Conservation (phyloP, 2,329 filamentous ascomycete species). For the Sclerotinia trifoliorum region DNA sequence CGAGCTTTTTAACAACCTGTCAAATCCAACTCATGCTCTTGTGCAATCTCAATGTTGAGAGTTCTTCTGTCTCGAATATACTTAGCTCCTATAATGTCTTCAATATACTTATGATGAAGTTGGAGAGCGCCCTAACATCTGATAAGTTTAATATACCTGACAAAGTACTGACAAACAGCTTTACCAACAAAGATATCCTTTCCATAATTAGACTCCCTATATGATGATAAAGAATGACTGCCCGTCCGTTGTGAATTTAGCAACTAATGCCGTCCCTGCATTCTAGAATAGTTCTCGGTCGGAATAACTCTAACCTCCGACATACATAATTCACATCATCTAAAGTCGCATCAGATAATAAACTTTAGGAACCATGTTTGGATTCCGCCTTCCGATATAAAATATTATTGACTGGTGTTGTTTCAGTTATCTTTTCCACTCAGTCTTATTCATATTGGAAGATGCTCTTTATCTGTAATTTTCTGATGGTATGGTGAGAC, state of each 20-base stretch:
- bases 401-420: background rate
- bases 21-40: background rate
- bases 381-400: background rate
- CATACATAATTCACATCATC: background rate
- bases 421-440: background rate
- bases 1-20: background rate
- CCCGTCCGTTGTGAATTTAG: too few species aligned
- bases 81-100: too few species aligned
- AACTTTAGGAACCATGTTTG: background rate
- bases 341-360: background rate
- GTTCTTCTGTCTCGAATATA: too few species aligned
- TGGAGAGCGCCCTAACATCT: background rate
- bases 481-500: conserved; percentile 21
- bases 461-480: conserved; percentile 20
- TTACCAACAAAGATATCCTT: too few species aligned
- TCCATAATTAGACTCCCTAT: too few species aligned
- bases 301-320: conserved; percentile 4
- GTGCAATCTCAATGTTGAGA: too few species aligned
- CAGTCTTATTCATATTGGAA: conserved; percentile 2
- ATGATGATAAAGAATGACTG: too few species aligned
- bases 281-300: background rate
- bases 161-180: too few species aligned
- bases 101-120: background rate
- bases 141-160: too few species aligned
- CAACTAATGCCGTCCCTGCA: background rate